Evolutionary conservation across 805 yeast species (phyloP).

Genomic region (Saccharomyces eubayanus): DNA sequence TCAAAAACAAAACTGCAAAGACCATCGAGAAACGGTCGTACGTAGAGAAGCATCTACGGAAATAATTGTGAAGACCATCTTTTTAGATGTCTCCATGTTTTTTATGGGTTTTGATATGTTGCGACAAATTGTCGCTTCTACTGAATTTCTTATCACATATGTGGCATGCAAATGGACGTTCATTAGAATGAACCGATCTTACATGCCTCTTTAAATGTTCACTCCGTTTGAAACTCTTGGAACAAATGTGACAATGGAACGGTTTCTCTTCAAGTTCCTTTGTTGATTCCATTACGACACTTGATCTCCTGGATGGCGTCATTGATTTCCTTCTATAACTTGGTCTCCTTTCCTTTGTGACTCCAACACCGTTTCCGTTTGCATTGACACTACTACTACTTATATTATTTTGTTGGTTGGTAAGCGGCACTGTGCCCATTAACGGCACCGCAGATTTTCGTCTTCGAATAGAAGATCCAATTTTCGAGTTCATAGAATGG

Average conservation of each 20-base stretch:
- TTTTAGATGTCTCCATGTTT: constrained; percentile 25
- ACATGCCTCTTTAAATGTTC: constrained; percentile 63
- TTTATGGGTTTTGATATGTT: constrained; percentile 50
- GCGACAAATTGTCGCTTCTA: constrained; percentile 58
- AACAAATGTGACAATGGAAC: constrained; percentile 33
- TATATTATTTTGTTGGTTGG: not conserved
- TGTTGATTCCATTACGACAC: not conserved
- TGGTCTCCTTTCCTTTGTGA: not conserved
- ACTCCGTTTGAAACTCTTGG: constrained; percentile 46
- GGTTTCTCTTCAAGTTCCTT: constrained; percentile 27
- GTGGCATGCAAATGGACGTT: constrained; percentile 51
- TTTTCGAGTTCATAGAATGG: not conserved
- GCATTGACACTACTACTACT: not conserved
- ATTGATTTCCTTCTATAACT: not conserved
- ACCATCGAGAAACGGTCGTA: not conserved
- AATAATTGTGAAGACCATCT: not conserved
- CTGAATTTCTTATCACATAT: constrained; percentile 55
- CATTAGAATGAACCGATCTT: constrained; percentile 54
- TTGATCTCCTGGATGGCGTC: not conserved
- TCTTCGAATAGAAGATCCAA: not conserved
- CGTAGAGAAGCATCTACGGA: not conserved
- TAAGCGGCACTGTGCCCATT: not conserved
- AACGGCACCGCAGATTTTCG: not conserved
- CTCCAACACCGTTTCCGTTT: not conserved
- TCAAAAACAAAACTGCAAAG: not conserved